These are phyloP conservation scores for Nakazawaea holstii DNA, from an alignment of 805 yeast genomes.

Conservation along the genomic window DNA sequence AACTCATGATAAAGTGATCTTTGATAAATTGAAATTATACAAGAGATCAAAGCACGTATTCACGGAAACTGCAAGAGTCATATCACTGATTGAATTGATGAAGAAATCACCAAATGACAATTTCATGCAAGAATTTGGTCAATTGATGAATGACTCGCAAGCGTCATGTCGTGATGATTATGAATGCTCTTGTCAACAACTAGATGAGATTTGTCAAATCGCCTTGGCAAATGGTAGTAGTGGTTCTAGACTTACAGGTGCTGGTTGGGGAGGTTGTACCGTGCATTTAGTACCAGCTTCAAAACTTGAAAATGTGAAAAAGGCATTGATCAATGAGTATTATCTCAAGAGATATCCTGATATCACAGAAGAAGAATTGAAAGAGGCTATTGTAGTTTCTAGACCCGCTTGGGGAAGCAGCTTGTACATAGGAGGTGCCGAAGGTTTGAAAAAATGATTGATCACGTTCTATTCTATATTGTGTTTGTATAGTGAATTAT, in stretches of 20 bases:
- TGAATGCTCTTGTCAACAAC: slow-evolving; percentile 52
- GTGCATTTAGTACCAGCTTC: slow-evolving; percentile 54
- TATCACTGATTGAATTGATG: slow-evolving; percentile 33
- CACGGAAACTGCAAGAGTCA: slow-evolving; percentile 55
- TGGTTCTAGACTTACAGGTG: slow-evolving; percentile 74
- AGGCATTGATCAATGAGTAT: slow-evolving; percentile 44
- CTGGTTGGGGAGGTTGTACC: slow-evolving; percentile 74
- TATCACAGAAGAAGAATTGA: slow-evolving; percentile 38
- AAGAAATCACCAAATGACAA: slow-evolving; percentile 20
- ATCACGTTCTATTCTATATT: no score
- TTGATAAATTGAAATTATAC: slow-evolving; percentile 48
- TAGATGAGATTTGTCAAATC: slow-evolving; percentile 46
- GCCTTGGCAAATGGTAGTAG: slow-evolving; percentile 51
- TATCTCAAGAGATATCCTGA: slow-evolving; percentile 44
- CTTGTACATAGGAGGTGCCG: slow-evolving; percentile 5
- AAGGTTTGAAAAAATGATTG: no score
- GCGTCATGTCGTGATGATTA: slow-evolving; percentile 40
- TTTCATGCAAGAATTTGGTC: slow-evolving; percentile 43
- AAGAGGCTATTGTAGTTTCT: slow-evolving; percentile 48
- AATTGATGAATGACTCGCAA: slow-evolving; percentile 56
- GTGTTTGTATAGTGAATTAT: no score
- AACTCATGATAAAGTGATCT: slow-evolving; percentile 51
- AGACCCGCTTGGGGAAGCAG: slow-evolving; percentile 53
- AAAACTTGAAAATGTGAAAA: slow-evolving; percentile 29
- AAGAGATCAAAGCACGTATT: slow-evolving; percentile 60